Evolutionary conservation across 1,139 yeast species (phyloP), one percentile per base, ranked within the genome.

Genomic region (Pichia sp.): DNA sequence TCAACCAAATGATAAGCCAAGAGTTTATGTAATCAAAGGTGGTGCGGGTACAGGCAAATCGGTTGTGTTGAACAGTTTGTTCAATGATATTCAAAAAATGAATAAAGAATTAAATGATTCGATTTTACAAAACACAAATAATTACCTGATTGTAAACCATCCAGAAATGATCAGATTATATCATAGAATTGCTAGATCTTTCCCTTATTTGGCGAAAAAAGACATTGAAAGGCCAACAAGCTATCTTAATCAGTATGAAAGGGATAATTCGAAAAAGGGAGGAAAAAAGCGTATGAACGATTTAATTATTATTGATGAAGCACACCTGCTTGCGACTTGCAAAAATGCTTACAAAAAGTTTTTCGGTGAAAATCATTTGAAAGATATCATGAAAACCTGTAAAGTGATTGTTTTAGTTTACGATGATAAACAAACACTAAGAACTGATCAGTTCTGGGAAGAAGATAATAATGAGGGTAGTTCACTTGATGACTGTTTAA

Each of bases 381-480:
- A 61, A 42, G 72, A 67, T 36, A 50, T 68, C 27, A 53, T 68
- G 55, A 56, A 59, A 31, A 42, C 68, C 4, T 56, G 64, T 5
- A 67, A 65, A 47, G 66, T 65, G 3, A 48, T 66, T 26, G 55
- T 68, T 11, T 41, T 68, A 27, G 72, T 68, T 1, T 68, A 65
- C 51, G 73, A 68, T 48, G 69, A 63, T 5, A 66, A 65, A 37
- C 73, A 68, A 50, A 64, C 71, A 3, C 49, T 68, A 9, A 56
- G 73, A 48, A 67, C 67, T 66, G 71, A 69, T 1, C 68, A 68
- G 3, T 68, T 64, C 46, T 68, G 73, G 73, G 64, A 59, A 36
- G 59, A 42, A 33, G 45, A 44, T n/a, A 28, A 27, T 10, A 31
- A 10, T 31, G 33, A 31, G 27, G 41, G 6, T 31, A 31, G 36